Percentiles rank a stretch among this genome's conserved stretches.
phyloP scores from a whole-genome alignment of 2,329 filamentous ascomycete species.

The Fusarium guadeloupense region DNA sequence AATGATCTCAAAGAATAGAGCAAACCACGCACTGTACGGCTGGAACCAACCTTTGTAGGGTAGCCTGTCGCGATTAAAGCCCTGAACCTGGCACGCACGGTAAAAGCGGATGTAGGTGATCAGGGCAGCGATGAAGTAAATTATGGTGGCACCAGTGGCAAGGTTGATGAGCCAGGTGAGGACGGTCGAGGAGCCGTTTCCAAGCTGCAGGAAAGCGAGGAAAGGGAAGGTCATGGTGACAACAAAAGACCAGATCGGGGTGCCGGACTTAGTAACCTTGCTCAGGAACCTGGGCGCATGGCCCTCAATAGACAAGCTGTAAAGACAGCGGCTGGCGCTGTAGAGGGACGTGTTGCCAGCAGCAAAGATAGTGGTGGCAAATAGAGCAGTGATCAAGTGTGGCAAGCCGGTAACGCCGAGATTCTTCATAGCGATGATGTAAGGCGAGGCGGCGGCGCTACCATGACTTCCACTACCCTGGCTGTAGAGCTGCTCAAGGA shows the following conservation, averaged over 20 bases:
- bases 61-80: constrained; percentile 58
- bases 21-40: constrained; percentile 62
- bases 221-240: constrained; percentile 59
- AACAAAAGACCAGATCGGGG: constrained; percentile 60
- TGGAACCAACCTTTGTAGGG: constrained; percentile 67
- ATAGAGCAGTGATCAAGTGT: constrained; percentile 62
- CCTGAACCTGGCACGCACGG: constrained; percentile 61
- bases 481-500: constrained; percentile 60
- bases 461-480: constrained; percentile 45
- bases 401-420: constrained; percentile 61
- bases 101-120: constrained; percentile 57
- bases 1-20: constrained; percentile 49
- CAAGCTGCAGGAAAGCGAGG: constrained; percentile 60
- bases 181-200: constrained; percentile 55
- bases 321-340: constrained; percentile 57
- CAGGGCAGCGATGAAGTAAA: constrained; percentile 66
- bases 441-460: constrained; percentile 65
- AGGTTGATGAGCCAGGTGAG: constrained; percentile 63
- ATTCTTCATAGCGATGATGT: constrained; percentile 68
- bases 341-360: constrained; percentile 59
- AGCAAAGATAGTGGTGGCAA: constrained; percentile 51
- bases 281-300: constrained; percentile 60
- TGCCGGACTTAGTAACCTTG: constrained; percentile 66
- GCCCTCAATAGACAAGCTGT: constrained; percentile 58
- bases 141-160: constrained; percentile 63